Evolutionary conservation across 176 grass and related monocot genomes (phyloP), one percentile per base, ranked within the genome.

Genomic region (Carex cristatella): DNA sequence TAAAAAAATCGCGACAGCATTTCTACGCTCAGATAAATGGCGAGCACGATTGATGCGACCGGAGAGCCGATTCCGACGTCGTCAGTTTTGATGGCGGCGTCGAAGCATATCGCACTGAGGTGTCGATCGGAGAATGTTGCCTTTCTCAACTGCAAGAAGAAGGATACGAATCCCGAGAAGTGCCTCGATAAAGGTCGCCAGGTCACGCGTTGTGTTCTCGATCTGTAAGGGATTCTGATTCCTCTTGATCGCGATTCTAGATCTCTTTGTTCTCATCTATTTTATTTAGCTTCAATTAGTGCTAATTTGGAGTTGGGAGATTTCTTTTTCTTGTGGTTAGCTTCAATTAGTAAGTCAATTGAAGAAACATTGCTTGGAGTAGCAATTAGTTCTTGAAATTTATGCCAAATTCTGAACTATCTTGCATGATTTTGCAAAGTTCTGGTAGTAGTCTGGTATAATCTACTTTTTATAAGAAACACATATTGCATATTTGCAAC

Each of bases 111-210:
- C 86, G 86, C 91, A 2, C 42, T 91, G 79, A 83, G 89, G 84
- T 97, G 94, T 79, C 89, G 91, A 71, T 79, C 94, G 2, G 90
- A 97, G 88, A 97, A 97, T 82, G 66, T 97, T 27, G 94, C 89
- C 73, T 97, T 97, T 88, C 91, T 97, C 88, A 97, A 97, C 85
- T 97, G 91, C 86, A 97, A 97, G 94, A 97, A 97, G 88, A 97
- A 97, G 89, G 94, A 97, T 55, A 81, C 89, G 65, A 94, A 97
- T 84, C 91, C 91, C 10, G 89, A 97, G 82, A 97, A 92, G 86
- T 97, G 94, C 82, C 91, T 97, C 65, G 94, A 97, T 65, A 97
- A 92, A 83, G 94, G 94, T 14, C 94, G 91, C 33, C 89, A 94
- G 79, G 94, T 97, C 81, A 94, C 88, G 23, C 81, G 72, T 4